A percentile compares a stretch with the other conserved stretches of the same genome.
Evolutionary conservation across 2,329 filamentous ascomycete genomes (phyloP).

Genomic region (Thielaviopsis populi): DNA sequence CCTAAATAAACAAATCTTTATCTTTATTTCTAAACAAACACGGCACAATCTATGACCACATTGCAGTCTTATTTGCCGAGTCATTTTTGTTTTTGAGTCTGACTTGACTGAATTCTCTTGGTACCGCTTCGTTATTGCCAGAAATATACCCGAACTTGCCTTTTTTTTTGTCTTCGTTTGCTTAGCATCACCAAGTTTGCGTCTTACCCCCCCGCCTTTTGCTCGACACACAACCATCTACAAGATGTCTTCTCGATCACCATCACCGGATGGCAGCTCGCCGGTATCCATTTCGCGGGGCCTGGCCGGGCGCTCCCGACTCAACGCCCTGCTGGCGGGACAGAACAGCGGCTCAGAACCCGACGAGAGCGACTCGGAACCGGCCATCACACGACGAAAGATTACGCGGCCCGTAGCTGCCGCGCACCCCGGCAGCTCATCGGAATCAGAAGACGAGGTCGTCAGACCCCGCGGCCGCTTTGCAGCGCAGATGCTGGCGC

Average conservation of each 20-base stretch:
- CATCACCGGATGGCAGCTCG: slow-evolving; percentile 6
- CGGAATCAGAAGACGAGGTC: slow-evolving; percentile 22
- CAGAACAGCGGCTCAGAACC: slow-evolving; percentile 38
- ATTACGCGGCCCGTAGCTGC: neutral
- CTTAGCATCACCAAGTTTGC: neutral
- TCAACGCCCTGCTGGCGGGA: slow-evolving; percentile 37
- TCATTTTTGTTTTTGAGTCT: too few relatives aligned
- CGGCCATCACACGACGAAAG: neutral
- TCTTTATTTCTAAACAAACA: neutral
- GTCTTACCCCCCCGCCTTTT: neutral
- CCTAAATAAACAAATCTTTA: neutral
- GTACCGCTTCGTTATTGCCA: neutral
- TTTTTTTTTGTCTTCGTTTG: neutral
- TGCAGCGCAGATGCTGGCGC: slow-evolving; percentile 46
- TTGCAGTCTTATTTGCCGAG: neutral
- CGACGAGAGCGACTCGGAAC: slow-evolving; percentile 18
- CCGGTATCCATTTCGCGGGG: neutral
- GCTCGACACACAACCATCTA: neutral
- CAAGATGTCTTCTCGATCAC: slow-evolving; percentile 12
- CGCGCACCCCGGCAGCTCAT: neutral
- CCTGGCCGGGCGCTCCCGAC: slow-evolving; percentile 39
- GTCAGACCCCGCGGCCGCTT: slow-evolving; percentile 46
- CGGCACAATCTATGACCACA: neutral
- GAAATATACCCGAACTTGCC: neutral
- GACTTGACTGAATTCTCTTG: too few relatives aligned